A percentile compares a stretch with the other conserved stretches of the same genome.
These are phyloP conservation scores for Boletus sp. DNA, from an alignment of 1,284 basidiomycete genomes.

Conservation along the genomic window DNA sequence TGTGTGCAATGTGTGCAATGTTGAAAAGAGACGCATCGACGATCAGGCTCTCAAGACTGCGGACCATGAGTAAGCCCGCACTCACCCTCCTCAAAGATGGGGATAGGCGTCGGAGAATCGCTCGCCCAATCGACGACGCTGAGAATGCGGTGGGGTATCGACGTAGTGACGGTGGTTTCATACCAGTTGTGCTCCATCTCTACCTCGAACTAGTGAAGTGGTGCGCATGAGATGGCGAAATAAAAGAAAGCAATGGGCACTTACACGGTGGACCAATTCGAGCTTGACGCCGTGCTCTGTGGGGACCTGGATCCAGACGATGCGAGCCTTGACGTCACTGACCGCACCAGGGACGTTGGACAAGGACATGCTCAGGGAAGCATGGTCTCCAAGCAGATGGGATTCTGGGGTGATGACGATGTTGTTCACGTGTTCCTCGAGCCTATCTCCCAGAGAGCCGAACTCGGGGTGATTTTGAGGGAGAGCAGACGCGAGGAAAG, in stretches of 20 bases:
- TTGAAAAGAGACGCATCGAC: conserved; percentile 14
- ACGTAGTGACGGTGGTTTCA: conserved; percentile 64
- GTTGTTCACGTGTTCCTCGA: conserved; percentile 45
- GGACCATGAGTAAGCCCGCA: conserved; percentile 4
- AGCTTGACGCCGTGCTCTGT: conserved; percentile 49
- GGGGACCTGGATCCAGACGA: conserved; percentile 73
- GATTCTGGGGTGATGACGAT: conserved; percentile 49
- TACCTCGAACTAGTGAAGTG: conserved; percentile 59
- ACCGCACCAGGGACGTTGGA: conserved; percentile 64
- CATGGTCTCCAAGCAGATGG: conserved; percentile 49
- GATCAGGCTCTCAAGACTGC: conserved; percentile 2
- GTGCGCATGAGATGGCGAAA: background rate
- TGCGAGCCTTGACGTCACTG: conserved; percentile 65
- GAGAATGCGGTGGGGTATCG: conserved; percentile 64
- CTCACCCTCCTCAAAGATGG: conserved; percentile 17
- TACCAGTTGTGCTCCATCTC: conserved; percentile 88
- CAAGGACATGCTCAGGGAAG: conserved; percentile 31
- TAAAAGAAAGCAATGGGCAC: background rate
- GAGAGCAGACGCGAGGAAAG: conserved; percentile 75
- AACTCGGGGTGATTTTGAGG: conserved; percentile 45
- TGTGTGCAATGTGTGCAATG: background rate
- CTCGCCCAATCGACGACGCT: conserved; percentile 83
- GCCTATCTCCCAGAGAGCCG: conserved; percentile 49
- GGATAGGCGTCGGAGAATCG: conserved; percentile 50
- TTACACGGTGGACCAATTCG: conserved; percentile 48